phyloP scores from a whole-genome alignment of 768 basidiomycete genomes.

The Trichaptum fuscoviolaceum region DNA sequence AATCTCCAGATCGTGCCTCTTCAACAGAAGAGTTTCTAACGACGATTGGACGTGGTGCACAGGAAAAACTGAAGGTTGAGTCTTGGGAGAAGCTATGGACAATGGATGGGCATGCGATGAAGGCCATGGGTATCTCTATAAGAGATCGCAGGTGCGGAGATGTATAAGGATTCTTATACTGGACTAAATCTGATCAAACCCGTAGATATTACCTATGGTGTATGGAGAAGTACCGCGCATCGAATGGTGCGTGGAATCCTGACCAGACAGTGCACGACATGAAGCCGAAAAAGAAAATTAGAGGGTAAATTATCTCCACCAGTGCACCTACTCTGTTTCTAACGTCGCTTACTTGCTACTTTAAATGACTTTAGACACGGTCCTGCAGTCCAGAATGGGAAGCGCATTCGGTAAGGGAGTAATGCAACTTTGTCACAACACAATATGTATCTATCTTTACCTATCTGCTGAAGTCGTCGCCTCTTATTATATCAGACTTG shows the following conservation, averaged over 20 bases:
- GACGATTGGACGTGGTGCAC: conserved; percentile 64
- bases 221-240: conserved; percentile 66
- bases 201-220: conserved; percentile 79
- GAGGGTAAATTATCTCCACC: conserved; percentile 53
- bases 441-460: too few species aligned
- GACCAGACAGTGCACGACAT: conserved; percentile 59
- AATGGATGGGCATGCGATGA: conserved; percentile 49
- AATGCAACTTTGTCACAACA: too few species aligned
- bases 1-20: neutral
- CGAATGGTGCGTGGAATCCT: conserved; percentile 39
- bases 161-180: neutral
- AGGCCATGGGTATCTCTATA: conserved; percentile 58
- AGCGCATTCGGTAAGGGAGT: conserved; percentile 64
- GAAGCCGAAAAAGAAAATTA: conserved; percentile 67
- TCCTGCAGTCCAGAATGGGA: conserved; percentile 68
- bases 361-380: conserved; percentile 49
- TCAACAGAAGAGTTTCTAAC: conserved; percentile 61
- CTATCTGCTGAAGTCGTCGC: too few species aligned
- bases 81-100: conserved; percentile 76
- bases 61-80: conserved; percentile 58
- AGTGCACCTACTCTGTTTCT: neutral
- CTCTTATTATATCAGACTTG: too few species aligned
- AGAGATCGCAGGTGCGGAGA: conserved; percentile 62
- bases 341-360: neutral
- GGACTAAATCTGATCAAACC: neutral